A percentile compares a stretch with the other conserved stretches of the same genome.
Evolutionary conservation across 169 alveolate species (phyloP).

Genomic region (Plasmodium malariae): DNA sequence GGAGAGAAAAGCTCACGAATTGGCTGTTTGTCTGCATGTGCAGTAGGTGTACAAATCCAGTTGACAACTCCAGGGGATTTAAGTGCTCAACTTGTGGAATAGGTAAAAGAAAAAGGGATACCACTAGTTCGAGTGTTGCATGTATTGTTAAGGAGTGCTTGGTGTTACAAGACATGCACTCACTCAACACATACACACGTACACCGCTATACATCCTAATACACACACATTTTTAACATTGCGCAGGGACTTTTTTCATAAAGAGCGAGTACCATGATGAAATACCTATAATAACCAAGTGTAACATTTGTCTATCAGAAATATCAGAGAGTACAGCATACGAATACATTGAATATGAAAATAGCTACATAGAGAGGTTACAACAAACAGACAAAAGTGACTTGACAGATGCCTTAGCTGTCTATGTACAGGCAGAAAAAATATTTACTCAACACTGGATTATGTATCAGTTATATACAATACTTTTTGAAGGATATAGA

Average conservation of each 20-base stretch:
- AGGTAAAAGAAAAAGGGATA: constrained; percentile 72
- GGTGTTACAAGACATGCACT: no score
- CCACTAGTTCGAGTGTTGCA: no score
- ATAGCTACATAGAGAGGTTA: constrained; percentile 78
- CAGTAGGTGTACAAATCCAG: constrained; percentile 83
- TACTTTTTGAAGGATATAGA: constrained; percentile 82
- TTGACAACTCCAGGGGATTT: constrained; percentile 86
- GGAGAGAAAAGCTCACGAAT: constrained; percentile 86
- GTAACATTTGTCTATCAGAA: constrained; percentile 56
- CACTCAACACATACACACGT: no score
- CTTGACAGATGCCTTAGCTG: constrained; percentile 80
- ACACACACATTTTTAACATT: no score
- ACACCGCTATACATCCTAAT: no score
- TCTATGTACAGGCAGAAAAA: constrained; percentile 81
- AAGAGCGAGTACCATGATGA: constrained; percentile 55
- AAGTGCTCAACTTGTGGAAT: constrained; percentile 86
- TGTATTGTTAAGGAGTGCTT: no score
- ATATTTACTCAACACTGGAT: constrained; percentile 85
- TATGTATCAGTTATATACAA: constrained; percentile 81
- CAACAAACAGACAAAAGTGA: constrained; percentile 82
- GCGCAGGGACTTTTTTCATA: constrained; percentile 69
- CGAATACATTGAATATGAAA: constrained; percentile 72
- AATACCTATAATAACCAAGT: constrained; percentile 48
- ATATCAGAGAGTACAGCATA: constrained; percentile 60
- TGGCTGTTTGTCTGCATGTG: constrained; percentile 90